Conservation (phyloP, 768 basidiomycete species). For the Termitomyces sp. region DNA sequence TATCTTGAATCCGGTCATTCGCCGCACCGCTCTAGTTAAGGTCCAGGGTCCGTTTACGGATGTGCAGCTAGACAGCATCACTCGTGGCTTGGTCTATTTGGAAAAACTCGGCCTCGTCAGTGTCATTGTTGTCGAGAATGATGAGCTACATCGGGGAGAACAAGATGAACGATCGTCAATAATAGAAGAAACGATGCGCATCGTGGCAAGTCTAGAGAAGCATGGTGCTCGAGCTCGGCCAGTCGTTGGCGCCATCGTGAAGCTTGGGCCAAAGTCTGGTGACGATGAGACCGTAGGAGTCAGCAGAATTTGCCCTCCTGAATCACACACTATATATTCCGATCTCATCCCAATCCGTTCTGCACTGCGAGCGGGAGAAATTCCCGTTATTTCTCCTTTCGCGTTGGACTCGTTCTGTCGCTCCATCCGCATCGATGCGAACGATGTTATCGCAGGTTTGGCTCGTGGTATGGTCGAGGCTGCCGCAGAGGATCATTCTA, state of each 20-base stretch:
- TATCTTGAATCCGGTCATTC: conserved; percentile 81
- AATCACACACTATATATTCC: conserved; percentile 76
- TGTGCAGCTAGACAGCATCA: conserved; percentile 90
- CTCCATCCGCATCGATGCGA: conserved; percentile 80
- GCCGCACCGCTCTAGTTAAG: conserved; percentile 93
- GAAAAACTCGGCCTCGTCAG: conserved; percentile 95
- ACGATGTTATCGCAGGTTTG: conserved; percentile 86
- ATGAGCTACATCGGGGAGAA: conserved; percentile 66
- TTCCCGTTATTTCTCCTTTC: conserved; percentile 92
- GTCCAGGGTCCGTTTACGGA: conserved; percentile 95
- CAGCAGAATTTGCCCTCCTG: conserved; percentile 47
- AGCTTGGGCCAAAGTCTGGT: conserved; percentile 74
- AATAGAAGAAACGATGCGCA: conserved; percentile 80
- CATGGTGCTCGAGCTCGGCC: conserved; percentile 89
- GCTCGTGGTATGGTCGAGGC: conserved; percentile 80
- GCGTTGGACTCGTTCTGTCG: conserved; percentile 90
- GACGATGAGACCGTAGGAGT: conserved; percentile 31
- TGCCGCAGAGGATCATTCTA: conserved; percentile 30
- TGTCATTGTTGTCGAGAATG: conserved; percentile 93
- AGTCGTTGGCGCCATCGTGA: conserved; percentile 81
- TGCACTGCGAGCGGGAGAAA: conserved; percentile 90
- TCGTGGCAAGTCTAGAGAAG: conserved; percentile 78
- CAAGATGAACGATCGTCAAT: conserved; percentile 66
- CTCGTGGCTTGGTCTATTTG: conserved; percentile 90
- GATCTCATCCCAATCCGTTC: conserved; percentile 86